phyloP scores from a whole-genome alignment of 768 basidiomycete genomes.

The Pleurotus djamor region DNA sequence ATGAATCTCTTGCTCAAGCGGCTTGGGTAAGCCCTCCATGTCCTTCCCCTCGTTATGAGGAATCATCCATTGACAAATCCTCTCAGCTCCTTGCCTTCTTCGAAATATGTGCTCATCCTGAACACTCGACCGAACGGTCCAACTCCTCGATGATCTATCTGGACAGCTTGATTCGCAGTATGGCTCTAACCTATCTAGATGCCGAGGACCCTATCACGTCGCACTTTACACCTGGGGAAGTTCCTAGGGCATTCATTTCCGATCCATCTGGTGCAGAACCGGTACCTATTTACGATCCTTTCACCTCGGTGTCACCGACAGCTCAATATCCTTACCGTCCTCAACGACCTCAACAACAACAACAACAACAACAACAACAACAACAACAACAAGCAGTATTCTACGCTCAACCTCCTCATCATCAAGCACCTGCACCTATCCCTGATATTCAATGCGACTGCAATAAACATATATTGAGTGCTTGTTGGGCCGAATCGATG shows the following conservation, averaged over 20 bases:
- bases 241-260: constrained; percentile 38
- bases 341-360: no score
- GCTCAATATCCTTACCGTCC: background rate
- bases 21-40: constrained; percentile 55
- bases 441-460: constrained; percentile 38
- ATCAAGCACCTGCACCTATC: constrained; percentile 16
- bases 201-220: constrained; percentile 49
- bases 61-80: background rate
- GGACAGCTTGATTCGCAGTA: constrained; percentile 64
- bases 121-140: constrained; percentile 50
- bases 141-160: constrained; percentile 58
- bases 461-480: constrained; percentile 45
- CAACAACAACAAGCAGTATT: no score
- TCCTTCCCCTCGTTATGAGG: background rate
- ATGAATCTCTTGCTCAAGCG: constrained; percentile 72
- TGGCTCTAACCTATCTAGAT: constrained; percentile 61
- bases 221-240: constrained; percentile 45
- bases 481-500: constrained; percentile 44
- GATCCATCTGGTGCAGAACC: constrained; percentile 16
- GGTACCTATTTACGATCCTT: background rate
- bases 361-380: no score
- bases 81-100: constrained; percentile 66
- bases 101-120: constrained; percentile 69
- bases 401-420: background rate
- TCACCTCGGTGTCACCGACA: background rate